Conservation (phyloP, 331 rosid genomes). For the Prunus yedoensis region DNA sequence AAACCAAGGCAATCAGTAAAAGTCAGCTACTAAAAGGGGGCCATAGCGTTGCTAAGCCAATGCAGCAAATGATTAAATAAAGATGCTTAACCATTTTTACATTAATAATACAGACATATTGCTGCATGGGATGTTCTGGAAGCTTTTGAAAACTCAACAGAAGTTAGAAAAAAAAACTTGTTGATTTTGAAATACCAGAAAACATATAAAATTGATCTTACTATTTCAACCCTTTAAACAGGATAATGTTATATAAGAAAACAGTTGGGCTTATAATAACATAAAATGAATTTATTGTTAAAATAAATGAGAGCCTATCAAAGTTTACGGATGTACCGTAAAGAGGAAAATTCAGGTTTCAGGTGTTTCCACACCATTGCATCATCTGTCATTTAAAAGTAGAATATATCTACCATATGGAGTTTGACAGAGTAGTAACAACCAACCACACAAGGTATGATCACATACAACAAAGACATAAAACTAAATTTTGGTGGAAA, state of each 20-base stretch:
- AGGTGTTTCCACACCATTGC: too few relatives aligned
- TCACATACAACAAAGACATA: neutral
- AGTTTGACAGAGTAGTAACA: neutral
- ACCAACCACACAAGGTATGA: neutral
- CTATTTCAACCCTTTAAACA: neutral
- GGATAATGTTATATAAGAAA: neutral
- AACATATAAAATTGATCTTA: neutral
- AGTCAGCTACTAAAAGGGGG: neutral
- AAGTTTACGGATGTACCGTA: neutral
- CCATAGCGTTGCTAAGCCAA: neutral
- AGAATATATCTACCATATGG: neutral
- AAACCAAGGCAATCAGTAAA: constrained; percentile 10
- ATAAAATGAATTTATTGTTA: neutral
- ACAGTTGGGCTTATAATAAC: neutral
- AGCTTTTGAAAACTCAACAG: neutral
- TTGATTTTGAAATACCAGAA: neutral
- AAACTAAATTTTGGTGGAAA: neutral
- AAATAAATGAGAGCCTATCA: neutral
- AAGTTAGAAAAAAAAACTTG: neutral
- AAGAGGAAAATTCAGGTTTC: too few relatives aligned
- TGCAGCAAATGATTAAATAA: neutral
- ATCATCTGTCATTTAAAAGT: too few relatives aligned
- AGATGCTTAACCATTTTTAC: neutral
- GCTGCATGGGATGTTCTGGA: neutral
- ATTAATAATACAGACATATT: neutral